Evolutionary conservation across 1,284 basidiomycete species (phyloP), one percentile per base, ranked within the genome.

Genomic region (Rhodotorula sp.): DNA sequence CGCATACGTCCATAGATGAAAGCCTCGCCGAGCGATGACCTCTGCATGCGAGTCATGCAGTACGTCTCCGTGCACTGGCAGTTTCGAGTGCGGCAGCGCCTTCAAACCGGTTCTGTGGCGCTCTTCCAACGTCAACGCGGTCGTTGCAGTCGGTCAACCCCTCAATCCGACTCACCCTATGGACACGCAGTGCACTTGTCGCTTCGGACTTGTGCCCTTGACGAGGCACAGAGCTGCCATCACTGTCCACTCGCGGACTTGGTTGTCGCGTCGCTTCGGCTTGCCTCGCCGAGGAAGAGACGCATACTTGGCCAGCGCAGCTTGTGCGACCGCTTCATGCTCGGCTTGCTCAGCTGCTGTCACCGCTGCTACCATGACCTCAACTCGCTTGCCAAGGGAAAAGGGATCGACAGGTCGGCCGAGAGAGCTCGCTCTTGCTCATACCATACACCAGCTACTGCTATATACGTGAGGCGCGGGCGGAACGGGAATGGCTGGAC

Each of bases 11-110:
- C 92, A 97, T n/a, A 87, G 85, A 50, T 90, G 79, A 2, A 90
- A 88, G 3, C 89, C 89, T 26, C 95, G 85, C 43, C 92, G 85
- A 0, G 92, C 92, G 21, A 97, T 84, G 23, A 95, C 86, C 81
- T 97, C 94, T 5, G 94, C 95, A 80, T 97, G 94, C 61, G 86
- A 88, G 78, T 97, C 94, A 78, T 95, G 92, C 38, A 97, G 74
- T 1, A 88, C 85, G 77, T 97, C 91, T 0, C 94, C 95, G n/a
- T 84, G 82, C 3, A 80, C 78, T 0, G 91, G 88, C 0, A 93
- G 83, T 61, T 85, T 85, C 2, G 81, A 77, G 19, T 83, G 85
- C 1, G 94, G 92, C 0, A 95, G 85, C 76, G 91, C 93, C 82
- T 95, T 97, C 14, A 90, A 89, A 14, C 95, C 94, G 3, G 93